phyloP scores from a whole-genome alignment of 78 protist genomes.

The Speleostelium caveatum region DNA sequence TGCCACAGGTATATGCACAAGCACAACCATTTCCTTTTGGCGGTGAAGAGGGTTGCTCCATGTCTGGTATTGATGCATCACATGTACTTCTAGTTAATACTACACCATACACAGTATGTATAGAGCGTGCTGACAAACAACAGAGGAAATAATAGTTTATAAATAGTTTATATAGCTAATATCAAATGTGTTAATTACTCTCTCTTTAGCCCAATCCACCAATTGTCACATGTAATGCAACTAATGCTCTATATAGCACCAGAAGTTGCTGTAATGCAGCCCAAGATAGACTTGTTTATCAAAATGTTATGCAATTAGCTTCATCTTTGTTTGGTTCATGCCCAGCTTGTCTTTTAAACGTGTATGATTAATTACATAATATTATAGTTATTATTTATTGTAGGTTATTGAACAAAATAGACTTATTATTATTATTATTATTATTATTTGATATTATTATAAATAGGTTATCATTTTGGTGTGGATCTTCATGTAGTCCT shows the following conservation, averaged over 20 bases:
- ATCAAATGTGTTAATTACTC: not conserved
- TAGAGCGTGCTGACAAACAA: no score
- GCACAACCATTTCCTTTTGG: no score
- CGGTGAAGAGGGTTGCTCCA: slow-evolving; percentile 39
- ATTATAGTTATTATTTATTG: no score
- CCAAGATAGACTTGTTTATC: slow-evolving; percentile 16
- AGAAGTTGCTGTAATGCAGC: slow-evolving; percentile 24
- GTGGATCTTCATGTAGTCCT: slow-evolving; percentile 63
- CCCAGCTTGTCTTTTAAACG: slow-evolving; percentile 49
- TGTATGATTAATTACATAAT: no score
- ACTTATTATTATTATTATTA: no score
- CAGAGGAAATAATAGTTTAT: no score
- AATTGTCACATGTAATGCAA: slow-evolving; percentile 24
- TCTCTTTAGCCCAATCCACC: slow-evolving; percentile 8
- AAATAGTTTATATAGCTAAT: no score
- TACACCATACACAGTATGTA: not conserved
- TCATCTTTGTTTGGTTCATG: slow-evolving; percentile 39
- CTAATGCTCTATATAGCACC: slow-evolving; percentile 34
- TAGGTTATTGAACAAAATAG: no score
- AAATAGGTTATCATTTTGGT: no score
- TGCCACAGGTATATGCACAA: no score
- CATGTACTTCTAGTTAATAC: not conserved
- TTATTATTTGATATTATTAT: no score
- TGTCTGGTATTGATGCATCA: slow-evolving; percentile 4
- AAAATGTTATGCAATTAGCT: not conserved